These are phyloP conservation scores for Botrytis deweyae DNA, from an alignment of 2,329 filamentous ascomycete species.

Conservation along the genomic window DNA sequence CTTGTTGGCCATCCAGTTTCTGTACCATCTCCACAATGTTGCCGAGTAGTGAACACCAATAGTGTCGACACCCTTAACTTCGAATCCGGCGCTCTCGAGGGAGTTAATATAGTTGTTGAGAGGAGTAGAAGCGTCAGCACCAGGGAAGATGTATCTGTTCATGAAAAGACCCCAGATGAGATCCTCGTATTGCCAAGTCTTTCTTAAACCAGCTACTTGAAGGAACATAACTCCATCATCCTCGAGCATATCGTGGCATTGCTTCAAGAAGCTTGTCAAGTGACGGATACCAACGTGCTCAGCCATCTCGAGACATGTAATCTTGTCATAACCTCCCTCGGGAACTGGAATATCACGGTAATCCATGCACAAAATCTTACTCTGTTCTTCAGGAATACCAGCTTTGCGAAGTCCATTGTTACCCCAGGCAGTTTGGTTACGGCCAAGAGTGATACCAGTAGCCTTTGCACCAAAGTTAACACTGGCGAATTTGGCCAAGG, in stretches of 20 bases:
- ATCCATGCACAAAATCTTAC: slow-evolving; percentile 90
- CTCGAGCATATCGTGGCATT: slow-evolving; percentile 93
- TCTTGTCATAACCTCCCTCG: slow-evolving; percentile 82
- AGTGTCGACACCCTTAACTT: slow-evolving; percentile 89
- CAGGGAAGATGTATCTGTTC: slow-evolving; percentile 99
- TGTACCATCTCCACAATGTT: slow-evolving; percentile 96
- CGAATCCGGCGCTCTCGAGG: slow-evolving; percentile 83
- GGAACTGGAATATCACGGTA: slow-evolving; percentile 91
- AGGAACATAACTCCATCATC: slow-evolving; percentile 96
- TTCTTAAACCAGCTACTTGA: slow-evolving; percentile 90
- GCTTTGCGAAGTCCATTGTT: slow-evolving; percentile 83
- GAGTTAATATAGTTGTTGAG: slow-evolving; percentile 83
- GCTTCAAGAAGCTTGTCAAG: slow-evolving; percentile 75
- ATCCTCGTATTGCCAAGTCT: slow-evolving; percentile 97
- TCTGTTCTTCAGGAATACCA: slow-evolving; percentile 83
- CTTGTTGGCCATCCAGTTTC: slow-evolving; percentile 94
- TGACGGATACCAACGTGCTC: slow-evolving; percentile 97
- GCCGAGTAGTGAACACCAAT: slow-evolving; percentile 96
- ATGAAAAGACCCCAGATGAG: slow-evolving; percentile 98
- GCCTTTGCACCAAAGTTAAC: slow-evolving; percentile 83
- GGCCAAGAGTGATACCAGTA: slow-evolving; percentile 88
- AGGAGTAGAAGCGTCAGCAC: slow-evolving; percentile 91
- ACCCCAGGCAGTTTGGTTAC: slow-evolving; percentile 96
- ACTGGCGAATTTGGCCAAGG: slow-evolving; percentile 87
- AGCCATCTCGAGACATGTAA: slow-evolving; percentile 97